Evolutionary conservation across 352 stramenopile species (phyloP).

Genomic region (Globisporangium takayamanum): DNA sequence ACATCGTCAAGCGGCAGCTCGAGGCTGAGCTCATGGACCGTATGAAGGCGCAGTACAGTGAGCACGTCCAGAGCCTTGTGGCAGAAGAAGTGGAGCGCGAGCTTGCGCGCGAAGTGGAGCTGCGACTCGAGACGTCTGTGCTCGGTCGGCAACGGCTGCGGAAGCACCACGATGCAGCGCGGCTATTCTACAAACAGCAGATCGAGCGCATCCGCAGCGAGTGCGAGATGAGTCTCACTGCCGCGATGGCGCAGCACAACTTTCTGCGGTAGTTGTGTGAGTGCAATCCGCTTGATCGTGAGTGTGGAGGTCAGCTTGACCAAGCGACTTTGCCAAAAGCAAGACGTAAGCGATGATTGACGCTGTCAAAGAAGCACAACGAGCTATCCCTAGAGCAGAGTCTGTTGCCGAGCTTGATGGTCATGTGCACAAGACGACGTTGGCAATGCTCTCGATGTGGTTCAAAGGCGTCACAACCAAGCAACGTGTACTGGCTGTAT

Average conservation of each 20-base stretch:
- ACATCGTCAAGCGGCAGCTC: constrained; percentile 22
- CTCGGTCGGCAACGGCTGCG: constrained; percentile 40
- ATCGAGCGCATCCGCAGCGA: constrained; percentile 55
- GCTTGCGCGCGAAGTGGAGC: constrained; percentile 43
- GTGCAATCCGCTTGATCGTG: too few species aligned
- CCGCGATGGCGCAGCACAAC: constrained; percentile 64
- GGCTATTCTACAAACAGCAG: constrained; percentile 44
- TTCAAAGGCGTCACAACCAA: too few species aligned
- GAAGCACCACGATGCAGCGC: constrained; percentile 45
- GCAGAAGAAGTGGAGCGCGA: constrained; percentile 61
- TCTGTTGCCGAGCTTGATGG: too few species aligned
- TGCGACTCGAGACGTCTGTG: constrained; percentile 37
- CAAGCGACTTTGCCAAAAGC: too few species aligned
- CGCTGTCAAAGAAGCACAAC: too few species aligned
- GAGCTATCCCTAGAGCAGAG: too few species aligned
- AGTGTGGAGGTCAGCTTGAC: not conserved
- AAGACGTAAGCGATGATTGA: too few species aligned
- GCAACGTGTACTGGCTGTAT: too few species aligned
- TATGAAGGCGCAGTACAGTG: constrained; percentile 50
- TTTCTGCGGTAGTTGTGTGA: constrained; percentile 38
- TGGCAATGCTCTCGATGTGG: too few species aligned
- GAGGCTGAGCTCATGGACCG: constrained; percentile 57
- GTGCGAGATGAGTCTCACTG: constrained; percentile 58
- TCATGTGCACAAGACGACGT: too few species aligned
- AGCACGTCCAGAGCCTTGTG: constrained; percentile 46